Conservation (phyloP, 108 stramenopile genomes). For the Aurantiochytrium sp. region DNA sequence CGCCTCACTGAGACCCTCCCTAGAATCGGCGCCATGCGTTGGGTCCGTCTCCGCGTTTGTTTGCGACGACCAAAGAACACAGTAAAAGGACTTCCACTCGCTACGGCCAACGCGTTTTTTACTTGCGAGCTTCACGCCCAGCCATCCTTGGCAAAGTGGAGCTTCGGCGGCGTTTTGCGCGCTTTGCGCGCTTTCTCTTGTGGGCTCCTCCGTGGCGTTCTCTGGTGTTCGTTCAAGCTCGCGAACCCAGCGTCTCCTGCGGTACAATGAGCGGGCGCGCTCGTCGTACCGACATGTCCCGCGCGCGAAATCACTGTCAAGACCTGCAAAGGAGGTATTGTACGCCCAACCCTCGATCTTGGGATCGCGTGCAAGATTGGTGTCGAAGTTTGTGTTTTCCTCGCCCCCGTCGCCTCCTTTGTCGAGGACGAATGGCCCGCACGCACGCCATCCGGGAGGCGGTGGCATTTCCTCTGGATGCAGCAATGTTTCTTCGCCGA, state of each 20-base stretch:
- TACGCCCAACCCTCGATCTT: background rate
- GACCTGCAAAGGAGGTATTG: background rate
- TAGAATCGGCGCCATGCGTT: background rate
- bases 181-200: background rate
- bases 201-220: background rate
- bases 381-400: too few relatives aligned
- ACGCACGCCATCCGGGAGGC: background rate
- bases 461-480: background rate
- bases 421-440: background rate
- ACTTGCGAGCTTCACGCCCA: background rate
- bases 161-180: background rate
- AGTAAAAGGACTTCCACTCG: background rate
- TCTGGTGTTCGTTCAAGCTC: background rate
- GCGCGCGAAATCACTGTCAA: background rate
- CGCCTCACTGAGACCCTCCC: background rate
- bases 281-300: background rate
- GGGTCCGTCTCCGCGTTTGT: background rate
- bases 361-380: too few relatives aligned
- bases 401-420: background rate
- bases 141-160: background rate
- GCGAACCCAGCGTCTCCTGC: background rate
- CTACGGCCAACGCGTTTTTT: background rate
- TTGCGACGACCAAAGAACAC: background rate
- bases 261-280: background rate
- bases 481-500: background rate